Evolutionary conservation across 305 asterid genomes (phyloP), one percentile per base, ranked within the genome.

Genomic region (Rubia occidens): DNA sequence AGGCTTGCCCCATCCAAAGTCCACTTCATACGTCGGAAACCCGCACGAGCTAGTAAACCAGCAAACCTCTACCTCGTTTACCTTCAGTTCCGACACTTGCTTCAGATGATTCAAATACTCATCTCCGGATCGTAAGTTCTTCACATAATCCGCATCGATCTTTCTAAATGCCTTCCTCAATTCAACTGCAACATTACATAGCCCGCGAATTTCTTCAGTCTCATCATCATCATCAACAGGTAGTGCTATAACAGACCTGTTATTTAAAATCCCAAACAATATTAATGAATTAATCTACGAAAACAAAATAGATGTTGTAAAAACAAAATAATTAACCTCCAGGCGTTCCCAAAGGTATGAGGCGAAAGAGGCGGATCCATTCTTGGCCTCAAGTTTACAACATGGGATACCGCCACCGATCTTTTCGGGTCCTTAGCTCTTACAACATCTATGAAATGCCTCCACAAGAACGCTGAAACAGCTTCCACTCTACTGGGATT

Each of bases 281-380:
- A 35, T 35, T 3, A 3, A 14, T 47, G 17, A 47, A 47, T 0
- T 13, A 47, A 11, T 4, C 13, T 14, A 4, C n/a, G 35, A 32
- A 32, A 32, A 1, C 32, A 29, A 35, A 35, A 35, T 35, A 35
- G 5, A 35, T 35, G 39, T 3, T 35, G 39, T 42, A 47, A 13
- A n/a, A 5, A 54, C 2, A 55, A 4, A 2, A 53, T n/a, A n/a
- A 55, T 55, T n/a, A 44, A 55, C 60, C 60, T 20, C 60, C 60
- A 55, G 0, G 29, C 26, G 29, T 20, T 55, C 24, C 60, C 60
- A 55, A 55, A 55, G 26, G 29, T 20, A 20, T 55, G 60, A 55
- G 24, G 26, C n/a, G 29, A 55, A 55, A 55, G 58, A 53, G 58
- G 60, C 24, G 26, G 60, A n/a, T 55, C 60, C 60, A 55, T 55